These are phyloP conservation scores for Sparassis latifolia DNA, from an alignment of 1,284 basidiomycete species.

Conservation along the genomic window DNA sequence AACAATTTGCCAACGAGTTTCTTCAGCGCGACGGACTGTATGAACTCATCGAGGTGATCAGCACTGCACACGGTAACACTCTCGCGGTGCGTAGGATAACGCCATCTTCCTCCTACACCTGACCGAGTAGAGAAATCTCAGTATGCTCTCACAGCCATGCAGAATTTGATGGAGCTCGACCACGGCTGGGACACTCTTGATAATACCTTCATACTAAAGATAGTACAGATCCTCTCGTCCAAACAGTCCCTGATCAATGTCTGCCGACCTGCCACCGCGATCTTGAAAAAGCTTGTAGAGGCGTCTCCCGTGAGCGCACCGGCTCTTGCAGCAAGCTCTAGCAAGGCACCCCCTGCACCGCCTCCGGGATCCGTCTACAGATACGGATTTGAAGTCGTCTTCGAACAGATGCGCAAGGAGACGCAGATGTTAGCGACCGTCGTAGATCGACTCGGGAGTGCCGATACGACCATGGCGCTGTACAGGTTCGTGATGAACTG, in stretches of 20 bases:
- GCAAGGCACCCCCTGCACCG: slow-evolving; percentile 41
- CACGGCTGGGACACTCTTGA: slow-evolving; percentile 76
- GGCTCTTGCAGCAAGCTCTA: slow-evolving; percentile 52
- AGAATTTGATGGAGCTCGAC: slow-evolving; percentile 81
- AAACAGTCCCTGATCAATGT: slow-evolving; percentile 84
- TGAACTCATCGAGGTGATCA: slow-evolving; percentile 73
- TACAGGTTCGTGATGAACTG: slow-evolving; percentile 53
- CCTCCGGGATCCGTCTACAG: slow-evolving; percentile 65
- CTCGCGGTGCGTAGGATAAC: slow-evolving; percentile 56
- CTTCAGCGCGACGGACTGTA: slow-evolving; percentile 70
- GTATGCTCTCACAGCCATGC: slow-evolving; percentile 81
- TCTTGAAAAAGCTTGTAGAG: slow-evolving; percentile 83
- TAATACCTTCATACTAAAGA: slow-evolving; percentile 65
- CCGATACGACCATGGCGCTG: slow-evolving; percentile 80
- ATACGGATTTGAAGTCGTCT: slow-evolving; percentile 83
- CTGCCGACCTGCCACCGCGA: slow-evolving; percentile 93
- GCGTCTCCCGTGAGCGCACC: slow-evolving; percentile 66
- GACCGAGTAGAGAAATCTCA: slow-evolving; percentile 26
- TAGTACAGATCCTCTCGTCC: slow-evolving; percentile 79
- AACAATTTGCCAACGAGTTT: slow-evolving; percentile 85
- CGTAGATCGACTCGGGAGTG: slow-evolving; percentile 71
- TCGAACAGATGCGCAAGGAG: slow-evolving; percentile 71
- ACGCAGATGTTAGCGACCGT: slow-evolving; percentile 66
- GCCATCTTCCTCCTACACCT: slow-evolving; percentile 4
- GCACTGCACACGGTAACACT: slow-evolving; percentile 71